Evolutionary conservation across 495 filamentous ascomycete genomes (phyloP).

Genomic region (Hyaloscypha finlandica): DNA sequence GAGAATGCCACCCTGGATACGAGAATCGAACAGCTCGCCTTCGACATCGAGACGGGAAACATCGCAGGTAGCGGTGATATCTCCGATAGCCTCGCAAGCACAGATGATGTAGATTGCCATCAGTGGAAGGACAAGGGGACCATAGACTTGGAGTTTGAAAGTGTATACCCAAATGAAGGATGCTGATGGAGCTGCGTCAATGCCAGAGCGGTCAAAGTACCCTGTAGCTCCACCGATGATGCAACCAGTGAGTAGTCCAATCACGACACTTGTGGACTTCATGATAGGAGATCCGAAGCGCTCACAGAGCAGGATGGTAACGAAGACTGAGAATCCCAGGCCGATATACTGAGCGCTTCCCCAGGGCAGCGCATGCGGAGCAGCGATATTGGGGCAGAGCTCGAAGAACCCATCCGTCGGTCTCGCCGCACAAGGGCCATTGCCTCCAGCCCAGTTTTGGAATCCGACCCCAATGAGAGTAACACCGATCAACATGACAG

Average conservation of each 20-base stretch:
- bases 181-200: conserved; percentile 68
- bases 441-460: conserved; percentile 82
- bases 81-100: conserved; percentile 86
- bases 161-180: conserved; percentile 92
- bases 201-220: conserved; percentile 75
- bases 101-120: conserved; percentile 85
- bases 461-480: conserved; percentile 75
- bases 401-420: conserved; percentile 56
- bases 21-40: conserved; percentile 77
- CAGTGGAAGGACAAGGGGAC: conserved; percentile 78
- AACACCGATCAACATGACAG: conserved; percentile 77
- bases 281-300: conserved; percentile 75
- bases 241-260: conserved; percentile 82
- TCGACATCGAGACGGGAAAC: conserved; percentile 84
- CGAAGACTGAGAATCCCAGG: conserved; percentile 84
- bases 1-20: conserved; percentile 87
- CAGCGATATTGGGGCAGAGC: conserved; percentile 69
- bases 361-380: conserved; percentile 85
- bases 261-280: conserved; percentile 69
- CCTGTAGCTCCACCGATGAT: conserved; percentile 83
- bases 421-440: conserved; percentile 57
- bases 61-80: conserved; percentile 73
- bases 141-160: conserved; percentile 78
- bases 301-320: conserved; percentile 84
- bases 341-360: conserved; percentile 85